Base-by-base conservation (phyloP, 257 asterid genomes). In the Gardenia jasminoides region DNA sequence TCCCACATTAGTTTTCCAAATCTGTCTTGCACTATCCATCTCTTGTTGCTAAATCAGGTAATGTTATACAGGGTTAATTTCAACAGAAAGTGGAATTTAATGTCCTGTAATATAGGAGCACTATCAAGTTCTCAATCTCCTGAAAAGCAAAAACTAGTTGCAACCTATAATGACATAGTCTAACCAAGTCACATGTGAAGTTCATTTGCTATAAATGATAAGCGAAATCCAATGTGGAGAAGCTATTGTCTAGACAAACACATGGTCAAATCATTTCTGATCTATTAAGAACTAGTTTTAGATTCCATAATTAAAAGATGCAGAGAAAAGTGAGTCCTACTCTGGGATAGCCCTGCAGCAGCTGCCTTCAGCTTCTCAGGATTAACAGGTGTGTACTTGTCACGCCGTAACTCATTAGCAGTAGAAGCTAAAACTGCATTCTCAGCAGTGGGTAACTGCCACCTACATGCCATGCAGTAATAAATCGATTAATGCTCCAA, bases 291-390 rank as follows among this genome's bases (percentile, higher is more conserved):
- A 67, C 16, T 46, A 48, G 30, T 52, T 19, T 28, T 31, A 36
- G 10, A 24, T 56, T 74, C 5, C 33, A 3, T 22, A 54, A 73
- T 22, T 10, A 10, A 70, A 77, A 61, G 41, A 80, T 36, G 82
- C 10, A 39, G 52, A 70, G 65, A 17, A 74, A 68, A 9, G 44
- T 39, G 65, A 76, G 72, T 67, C 89, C 80, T 85, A 92, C 98
- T 93, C 74, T 84, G 92, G 79, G 94, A 73, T 73, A 94, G 83
- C 66, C 97, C 98, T 30, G 86, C 85, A 72, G 98, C 92, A 56
- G 93, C 96, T 78, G 93, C 98, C 78, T 86, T 92, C 86, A 94
- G 74, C 81, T 94, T 94, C 69, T 92, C 96, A 3, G 98, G 90
- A 81, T 87, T 88, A 70, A 88, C 84, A 0, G 91, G 77, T 30